Evolutionary conservation across 495 filamentous ascomycete species (phyloP), one percentile per base, ranked within the genome.

Genomic region (Penicillium argentinense): DNA sequence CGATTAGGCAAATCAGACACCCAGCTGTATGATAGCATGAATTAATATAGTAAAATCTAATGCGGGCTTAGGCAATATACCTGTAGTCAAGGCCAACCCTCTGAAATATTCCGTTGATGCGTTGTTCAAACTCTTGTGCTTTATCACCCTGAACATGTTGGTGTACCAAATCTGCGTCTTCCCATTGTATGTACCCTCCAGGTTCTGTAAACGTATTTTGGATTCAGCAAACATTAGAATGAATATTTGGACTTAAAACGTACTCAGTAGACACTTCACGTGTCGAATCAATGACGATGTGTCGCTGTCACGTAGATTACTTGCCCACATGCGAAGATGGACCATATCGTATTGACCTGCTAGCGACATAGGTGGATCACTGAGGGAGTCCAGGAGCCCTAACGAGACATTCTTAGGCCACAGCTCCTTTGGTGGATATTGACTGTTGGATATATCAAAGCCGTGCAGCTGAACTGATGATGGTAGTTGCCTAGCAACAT

Each of bases 281-380:
- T 36, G 19, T 2, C 41, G 39, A 9, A 56, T 44, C 30, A 68
- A 17, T n/a, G 53, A n/a, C 3, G 25, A 27, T 12, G 30, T 19
- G 27, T 59, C 49, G 21, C 57, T 47, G 22, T 62, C 57, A 51
- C 41, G 34, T 32, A 56, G 1, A 63, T 54, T 42, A 56, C 57
- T 51, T 23, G 57, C 47, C 52, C 47, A 66, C 25, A 65, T 47
- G 7, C 69, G 59, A 4, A 71, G n/a, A 45, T 71, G 64, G 0
- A 75, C 60, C 14, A 72, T 54, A 48, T 72, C 69, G 47, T 70
- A 75, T 8, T 47, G 39, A 0, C 57, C 61, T 1, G 29, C 13
- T 2, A 68, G 50, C 7, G 59, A 53, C 5, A 30, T 11, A 3
- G 68, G 60, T 0, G 61, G 39, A 13, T 61, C 53, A 5, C 14